phyloP scores from a whole-genome alignment of 2,329 filamentous ascomycete species.

The Fusarium sororula region DNA sequence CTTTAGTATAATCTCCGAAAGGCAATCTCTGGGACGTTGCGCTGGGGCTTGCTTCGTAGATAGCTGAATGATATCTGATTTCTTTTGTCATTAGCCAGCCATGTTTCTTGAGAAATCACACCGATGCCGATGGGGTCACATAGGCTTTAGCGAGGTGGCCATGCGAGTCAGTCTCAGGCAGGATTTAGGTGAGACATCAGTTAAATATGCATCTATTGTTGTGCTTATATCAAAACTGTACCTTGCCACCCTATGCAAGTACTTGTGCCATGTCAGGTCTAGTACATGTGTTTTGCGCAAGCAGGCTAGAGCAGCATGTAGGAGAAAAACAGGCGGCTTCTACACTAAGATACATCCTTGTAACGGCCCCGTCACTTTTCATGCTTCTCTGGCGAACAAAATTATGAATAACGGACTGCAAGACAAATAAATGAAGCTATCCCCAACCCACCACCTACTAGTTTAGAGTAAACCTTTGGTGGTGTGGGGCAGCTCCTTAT shows the following conservation, averaged over 20 bases:
- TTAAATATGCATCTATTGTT: background rate
- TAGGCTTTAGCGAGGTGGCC: constrained; percentile 5
- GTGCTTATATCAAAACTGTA: background rate
- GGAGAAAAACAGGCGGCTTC: background rate
- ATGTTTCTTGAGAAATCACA: background rate
- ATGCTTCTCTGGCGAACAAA: too few relatives aligned
- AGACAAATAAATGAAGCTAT: constrained; percentile 9
- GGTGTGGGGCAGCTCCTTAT: constrained; percentile 27
- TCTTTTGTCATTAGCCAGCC: background rate
- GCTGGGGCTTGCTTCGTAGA: background rate
- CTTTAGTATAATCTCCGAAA: background rate
- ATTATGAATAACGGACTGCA: background rate
- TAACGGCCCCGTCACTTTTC: too few relatives aligned
- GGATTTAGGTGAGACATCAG: constrained; percentile 3
- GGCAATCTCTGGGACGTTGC: background rate
- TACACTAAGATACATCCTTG: background rate
- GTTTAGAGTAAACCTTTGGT: background rate
- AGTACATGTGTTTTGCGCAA: background rate
- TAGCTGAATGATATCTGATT: constrained; percentile 6
- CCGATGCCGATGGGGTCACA: background rate
- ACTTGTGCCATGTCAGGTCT: background rate
- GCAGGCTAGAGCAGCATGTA: background rate
- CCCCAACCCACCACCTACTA: constrained; percentile 7
- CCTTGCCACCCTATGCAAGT: background rate
- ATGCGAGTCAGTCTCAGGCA: constrained; percentile 3